Percentiles rank a stretch among this genome's conserved stretches.
Evolutionary conservation across 768 basidiomycete species (phyloP).

Genomic region (Naganishia antarctica): DNA sequence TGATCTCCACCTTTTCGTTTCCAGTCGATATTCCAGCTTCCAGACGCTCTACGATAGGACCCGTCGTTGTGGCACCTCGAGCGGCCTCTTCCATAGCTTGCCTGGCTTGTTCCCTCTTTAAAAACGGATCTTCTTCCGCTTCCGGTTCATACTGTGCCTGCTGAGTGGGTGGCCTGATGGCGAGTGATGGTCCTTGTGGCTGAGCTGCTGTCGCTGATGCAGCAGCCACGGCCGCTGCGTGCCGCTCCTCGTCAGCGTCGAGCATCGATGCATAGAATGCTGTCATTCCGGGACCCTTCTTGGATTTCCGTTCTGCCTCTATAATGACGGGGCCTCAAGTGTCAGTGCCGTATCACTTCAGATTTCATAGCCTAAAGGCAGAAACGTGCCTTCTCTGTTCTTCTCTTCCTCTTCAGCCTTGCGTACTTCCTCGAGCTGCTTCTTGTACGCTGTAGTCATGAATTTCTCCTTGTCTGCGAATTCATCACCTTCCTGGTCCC

Average conservation of each 20-base stretch:
- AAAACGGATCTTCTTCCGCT: conserved; percentile 47
- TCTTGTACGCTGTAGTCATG: conserved; percentile 94
- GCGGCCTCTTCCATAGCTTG: conserved; percentile 34
- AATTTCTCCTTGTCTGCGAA: conserved; percentile 94
- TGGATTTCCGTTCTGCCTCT: conserved; percentile 46
- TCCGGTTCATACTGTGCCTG: conserved; percentile 34
- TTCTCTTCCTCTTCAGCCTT: conserved; percentile 89
- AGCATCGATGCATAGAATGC: conserved; percentile 50
- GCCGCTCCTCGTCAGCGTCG: conserved; percentile 50
- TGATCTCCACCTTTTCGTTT: conserved; percentile 70
- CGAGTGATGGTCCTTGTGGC: conserved; percentile 39
- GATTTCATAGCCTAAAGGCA: background rate
- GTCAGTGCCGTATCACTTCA: background rate
- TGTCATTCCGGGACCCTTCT: conserved; percentile 48
- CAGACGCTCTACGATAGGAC: conserved; percentile 8
- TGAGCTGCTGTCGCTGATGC: conserved; percentile 53
- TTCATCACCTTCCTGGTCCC: conserved; percentile 86
- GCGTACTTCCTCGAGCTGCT: conserved; percentile 87
- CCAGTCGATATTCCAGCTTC: conserved; percentile 22
- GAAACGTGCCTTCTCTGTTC: conserved; percentile 70
- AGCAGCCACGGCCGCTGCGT: conserved; percentile 73
- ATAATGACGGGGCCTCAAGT: background rate
- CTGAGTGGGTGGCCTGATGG: conserved; percentile 37
- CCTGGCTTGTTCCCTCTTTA: conserved; percentile 25
- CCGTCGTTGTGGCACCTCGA: conserved; percentile 12